These are phyloP conservation scores for Phytophthora kernoviae DNA, from an alignment of 352 stramenopile genomes.

Conservation along the genomic window DNA sequence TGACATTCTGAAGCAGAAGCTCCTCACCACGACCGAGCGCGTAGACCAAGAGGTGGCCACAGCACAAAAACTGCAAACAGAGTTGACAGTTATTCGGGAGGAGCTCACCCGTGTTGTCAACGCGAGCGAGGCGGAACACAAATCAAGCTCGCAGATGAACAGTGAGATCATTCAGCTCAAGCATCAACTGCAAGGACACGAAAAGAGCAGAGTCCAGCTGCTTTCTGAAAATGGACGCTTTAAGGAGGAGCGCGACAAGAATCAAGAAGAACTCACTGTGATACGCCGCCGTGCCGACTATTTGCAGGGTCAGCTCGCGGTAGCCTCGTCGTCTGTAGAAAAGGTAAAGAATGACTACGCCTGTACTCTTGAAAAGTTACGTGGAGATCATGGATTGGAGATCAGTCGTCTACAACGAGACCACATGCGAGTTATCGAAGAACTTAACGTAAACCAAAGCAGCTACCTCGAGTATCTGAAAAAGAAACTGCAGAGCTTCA, in stretches of 20 bases:
- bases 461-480: slow-evolving; percentile 55
- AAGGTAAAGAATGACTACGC: slow-evolving; percentile 52
- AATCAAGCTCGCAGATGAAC: slow-evolving; percentile 36
- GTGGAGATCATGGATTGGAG: slow-evolving; percentile 37
- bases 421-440: slow-evolving; percentile 43
- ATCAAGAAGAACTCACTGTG: slow-evolving; percentile 36
- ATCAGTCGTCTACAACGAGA: slow-evolving; percentile 53
- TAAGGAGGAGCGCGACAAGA: slow-evolving; percentile 39
- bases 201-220: slow-evolving; percentile 50
- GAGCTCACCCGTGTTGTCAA: slow-evolving; percentile 48
- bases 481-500: slow-evolving; percentile 43
- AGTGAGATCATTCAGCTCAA: slow-evolving; percentile 66
- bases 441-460: slow-evolving; percentile 47
- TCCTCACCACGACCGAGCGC: slow-evolving; percentile 41
- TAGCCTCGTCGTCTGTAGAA: slow-evolving; percentile 33
- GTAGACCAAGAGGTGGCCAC: slow-evolving; percentile 45
- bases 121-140: slow-evolving; percentile 42
- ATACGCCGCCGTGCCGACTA: slow-evolving; percentile 39
- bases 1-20: slow-evolving; percentile 60
- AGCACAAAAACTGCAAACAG: slow-evolving; percentile 45
- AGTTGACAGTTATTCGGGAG: slow-evolving; percentile 51
- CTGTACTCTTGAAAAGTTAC: slow-evolving; percentile 53
- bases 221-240: slow-evolving; percentile 45
- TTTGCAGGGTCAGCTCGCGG: slow-evolving; percentile 46
- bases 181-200: slow-evolving; percentile 46